Evolutionary conservation across 73 alveolate species (phyloP), one percentile per base, ranked within the genome.

Genomic region (Paramecium sonneborni): DNA sequence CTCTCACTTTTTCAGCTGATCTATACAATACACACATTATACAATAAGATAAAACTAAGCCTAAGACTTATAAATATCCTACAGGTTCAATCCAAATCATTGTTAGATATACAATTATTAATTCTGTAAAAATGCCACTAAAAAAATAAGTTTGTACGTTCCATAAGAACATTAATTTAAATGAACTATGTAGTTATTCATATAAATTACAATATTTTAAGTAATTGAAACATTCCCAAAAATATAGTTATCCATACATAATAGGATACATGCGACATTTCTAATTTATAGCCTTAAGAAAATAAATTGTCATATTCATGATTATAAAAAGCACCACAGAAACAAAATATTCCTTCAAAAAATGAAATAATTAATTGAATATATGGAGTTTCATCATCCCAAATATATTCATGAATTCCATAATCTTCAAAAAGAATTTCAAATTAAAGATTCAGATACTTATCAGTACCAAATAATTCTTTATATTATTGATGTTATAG

Each of bases 1-100:
- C 90, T 20, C 74, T 38, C 12, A 79, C 90, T 24, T 79, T 79
- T 79, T 79, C 90, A 46, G 90, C 90, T n/a, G 90, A 79, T 79
- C 90, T 38, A 44, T 79, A 79, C n/a, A 79, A 41, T 12, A 79
- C 74, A 46, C 76, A 41, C 90, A 43, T 79, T 37, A 79, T 79
- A 44, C 76, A 23, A 43, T 43, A 79, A 10, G 90, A 38, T 39
- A 79, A 41, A 1, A 79, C 24, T 46, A 79, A 44, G 5, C 90
- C 90, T 11, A 79, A 34, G 3, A 79, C 30, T 79, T 79, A 79
- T n/a, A 79, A 32, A 43, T 79, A 39, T 79, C 69, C 74, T 8
- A 79, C 90, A 7, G 90, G 46, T 79, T 79, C 90, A 43, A 79
- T 79, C 90, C 90, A 79, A 18, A 79, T n/a, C 74, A 79, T 43